phyloP scores from a whole-genome alignment of 352 stramenopile genomes.

The Globisporangium cederbergense region DNA sequence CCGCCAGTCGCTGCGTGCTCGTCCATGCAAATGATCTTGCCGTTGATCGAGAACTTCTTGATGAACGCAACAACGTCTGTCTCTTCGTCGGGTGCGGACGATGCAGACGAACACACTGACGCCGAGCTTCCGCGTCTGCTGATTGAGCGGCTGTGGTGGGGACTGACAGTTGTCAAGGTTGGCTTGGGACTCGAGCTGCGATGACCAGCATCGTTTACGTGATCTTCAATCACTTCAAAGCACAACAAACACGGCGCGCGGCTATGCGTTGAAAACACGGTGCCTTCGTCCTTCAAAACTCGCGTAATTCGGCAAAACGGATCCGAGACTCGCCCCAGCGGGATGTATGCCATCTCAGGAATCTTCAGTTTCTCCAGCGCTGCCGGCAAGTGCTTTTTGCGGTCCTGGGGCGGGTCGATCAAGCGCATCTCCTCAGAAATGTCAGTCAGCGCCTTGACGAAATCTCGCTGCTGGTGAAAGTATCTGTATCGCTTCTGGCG shows the following conservation, averaged over 20 bases:
- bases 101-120: slow-evolving; percentile 19
- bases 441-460: slow-evolving; percentile 60
- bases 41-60: slow-evolving; percentile 62
- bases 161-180: slow-evolving; percentile 8
- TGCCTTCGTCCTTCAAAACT: slow-evolving; percentile 67
- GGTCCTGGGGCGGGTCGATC: slow-evolving; percentile 56
- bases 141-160: neutral
- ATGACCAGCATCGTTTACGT: slow-evolving; percentile 55
- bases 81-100: slow-evolving; percentile 39
- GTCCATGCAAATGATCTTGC: slow-evolving; percentile 50
- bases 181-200: slow-evolving; percentile 19
- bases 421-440: slow-evolving; percentile 73
- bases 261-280: slow-evolving; percentile 80
- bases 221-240: slow-evolving; percentile 80
- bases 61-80: slow-evolving; percentile 40
- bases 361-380: slow-evolving; percentile 42
- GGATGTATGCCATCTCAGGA: slow-evolving; percentile 75
- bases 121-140: slow-evolving; percentile 15
- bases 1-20: slow-evolving; percentile 10
- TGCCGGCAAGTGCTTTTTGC: slow-evolving; percentile 57
- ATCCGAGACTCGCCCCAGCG: slow-evolving; percentile 66
- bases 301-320: slow-evolving; percentile 64
- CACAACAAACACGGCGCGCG: slow-evolving; percentile 67
- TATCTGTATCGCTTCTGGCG: slow-evolving; percentile 78
- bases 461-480: slow-evolving; percentile 77